Evolutionary conservation across 176 grass and related monocot genomes (phyloP).

Genomic region (Ampelocalamus luodianensis): DNA sequence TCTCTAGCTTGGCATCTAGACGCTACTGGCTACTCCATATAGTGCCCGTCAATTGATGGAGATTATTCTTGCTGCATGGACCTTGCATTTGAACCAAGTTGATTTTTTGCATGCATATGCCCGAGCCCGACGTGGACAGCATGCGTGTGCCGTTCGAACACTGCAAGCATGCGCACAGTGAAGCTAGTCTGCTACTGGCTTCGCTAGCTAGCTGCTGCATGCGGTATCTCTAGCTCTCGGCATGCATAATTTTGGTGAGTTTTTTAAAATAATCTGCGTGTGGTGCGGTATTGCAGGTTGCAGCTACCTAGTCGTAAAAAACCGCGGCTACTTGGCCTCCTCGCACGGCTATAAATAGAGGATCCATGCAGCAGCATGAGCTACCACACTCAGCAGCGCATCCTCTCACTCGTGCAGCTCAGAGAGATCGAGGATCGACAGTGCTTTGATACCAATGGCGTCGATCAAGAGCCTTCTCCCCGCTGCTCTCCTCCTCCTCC

Average conservation of each 20-base stretch:
- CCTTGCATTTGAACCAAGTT: not conserved
- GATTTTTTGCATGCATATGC: not conserved
- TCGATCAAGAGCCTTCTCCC: slow-evolving; percentile 35
- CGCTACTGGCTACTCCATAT: not conserved
- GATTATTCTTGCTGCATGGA: not conserved
- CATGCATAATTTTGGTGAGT: too few relatives aligned
- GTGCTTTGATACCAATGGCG: slow-evolving; percentile 43
- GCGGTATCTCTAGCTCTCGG: not conserved
- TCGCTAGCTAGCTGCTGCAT: not conserved
- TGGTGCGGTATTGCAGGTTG: too few relatives aligned
- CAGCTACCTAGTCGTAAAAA: not conserved
- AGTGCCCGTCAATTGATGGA: not conserved
- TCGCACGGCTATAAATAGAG: slow-evolving; percentile 51
- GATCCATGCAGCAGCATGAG: slow-evolving; percentile 32
- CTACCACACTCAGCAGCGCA: slow-evolving; percentile 19
- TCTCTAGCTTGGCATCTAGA: not conserved
- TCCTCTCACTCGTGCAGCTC: not conserved
- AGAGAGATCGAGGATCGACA: not conserved
- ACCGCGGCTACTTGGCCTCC: slow-evolving; percentile 32
- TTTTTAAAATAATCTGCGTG: too few relatives aligned
- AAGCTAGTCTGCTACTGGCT: not conserved
- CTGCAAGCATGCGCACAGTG: slow-evolving; percentile 28
- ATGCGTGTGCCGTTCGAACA: slow-evolving; percentile 30
- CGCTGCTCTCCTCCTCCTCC: slow-evolving; percentile 6
- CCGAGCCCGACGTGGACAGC: slow-evolving; percentile 16